These are phyloP conservation scores for Leccinum variabile DNA, from an alignment of 1,284 basidiomycete species.

Conservation along the genomic window DNA sequence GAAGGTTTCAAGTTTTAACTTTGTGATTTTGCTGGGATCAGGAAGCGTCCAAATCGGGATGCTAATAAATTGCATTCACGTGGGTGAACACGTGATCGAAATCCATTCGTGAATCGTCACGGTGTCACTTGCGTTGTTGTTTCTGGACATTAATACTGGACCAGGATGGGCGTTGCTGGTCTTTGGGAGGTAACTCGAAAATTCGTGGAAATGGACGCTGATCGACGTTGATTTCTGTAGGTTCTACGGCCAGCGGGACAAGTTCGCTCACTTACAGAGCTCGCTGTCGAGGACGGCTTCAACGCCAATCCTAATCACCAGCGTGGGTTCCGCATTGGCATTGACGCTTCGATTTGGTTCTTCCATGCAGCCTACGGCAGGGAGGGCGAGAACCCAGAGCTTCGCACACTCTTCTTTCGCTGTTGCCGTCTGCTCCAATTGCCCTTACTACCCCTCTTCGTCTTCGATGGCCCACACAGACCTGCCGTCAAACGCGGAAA, in stretches of 20 bases:
- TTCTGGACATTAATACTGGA: background rate
- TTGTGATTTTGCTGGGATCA: too few species aligned
- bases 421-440: conserved; percentile 72
- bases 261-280: conserved; percentile 63
- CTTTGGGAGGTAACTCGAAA: conserved; percentile 40
- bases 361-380: conserved; percentile 72
- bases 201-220: background rate
- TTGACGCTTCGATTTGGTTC: conserved; percentile 83
- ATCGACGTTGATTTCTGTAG: conserved; percentile 36
- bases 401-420: conserved; percentile 74
- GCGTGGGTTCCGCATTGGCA: conserved; percentile 70
- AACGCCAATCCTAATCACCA: conserved; percentile 54
- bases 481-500: conserved; percentile 84
- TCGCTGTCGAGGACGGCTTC: conserved; percentile 71
- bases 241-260: conserved; percentile 62
- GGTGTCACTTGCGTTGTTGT: background rate
- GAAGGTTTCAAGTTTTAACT: too few species aligned
- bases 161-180: conserved; percentile 52
- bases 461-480: conserved; percentile 89
- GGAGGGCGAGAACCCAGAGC: conserved; percentile 78
- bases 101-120: background rate
- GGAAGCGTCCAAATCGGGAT: too few species aligned
- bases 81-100: background rate
- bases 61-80: background rate
- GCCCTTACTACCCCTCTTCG: conserved; percentile 87